Percentiles rank a stretch among this genome's conserved stretches.
Conservation (phyloP, 768 basidiomycete genomes). For the Suillus subaureus region DNA sequence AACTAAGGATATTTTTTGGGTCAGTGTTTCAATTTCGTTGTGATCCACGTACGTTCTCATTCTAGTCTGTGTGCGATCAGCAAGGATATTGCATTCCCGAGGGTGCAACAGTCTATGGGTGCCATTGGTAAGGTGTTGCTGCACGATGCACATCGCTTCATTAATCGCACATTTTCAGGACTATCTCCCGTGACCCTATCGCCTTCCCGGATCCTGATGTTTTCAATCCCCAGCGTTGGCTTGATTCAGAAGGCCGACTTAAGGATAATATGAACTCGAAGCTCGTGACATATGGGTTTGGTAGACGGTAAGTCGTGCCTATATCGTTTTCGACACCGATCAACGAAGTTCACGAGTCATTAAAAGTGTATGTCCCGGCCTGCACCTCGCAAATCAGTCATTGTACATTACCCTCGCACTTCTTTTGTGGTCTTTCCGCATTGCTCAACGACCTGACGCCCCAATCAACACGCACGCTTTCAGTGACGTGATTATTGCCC, state of each 20-base stretch:
- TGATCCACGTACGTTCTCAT: background rate
- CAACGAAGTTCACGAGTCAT: background rate
- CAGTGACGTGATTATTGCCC: constrained; percentile 58
- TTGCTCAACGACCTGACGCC: constrained; percentile 44
- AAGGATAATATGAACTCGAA: background rate
- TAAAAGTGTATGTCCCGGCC: background rate
- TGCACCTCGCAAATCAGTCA: constrained; percentile 45
- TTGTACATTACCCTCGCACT: constrained; percentile 62
- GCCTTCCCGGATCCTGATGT: background rate
- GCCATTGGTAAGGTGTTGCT: background rate
- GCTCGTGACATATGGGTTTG: background rate
- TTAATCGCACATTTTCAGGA: background rate
- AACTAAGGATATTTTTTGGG: background rate
- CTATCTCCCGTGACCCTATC: background rate
- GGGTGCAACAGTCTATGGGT: too few relatives aligned
- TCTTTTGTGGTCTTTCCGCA: constrained; percentile 60
- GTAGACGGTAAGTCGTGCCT: background rate
- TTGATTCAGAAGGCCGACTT: background rate
- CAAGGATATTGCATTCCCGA: too few relatives aligned
- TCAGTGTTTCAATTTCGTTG: background rate
- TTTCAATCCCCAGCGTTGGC: background rate
- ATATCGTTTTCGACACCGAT: background rate
- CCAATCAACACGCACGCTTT: constrained; percentile 63
- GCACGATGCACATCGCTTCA: background rate
- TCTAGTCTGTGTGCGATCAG: background rate